phyloP scores from a whole-genome alignment of 441 rosid genomes.

The Pelargonium fulgidum region DNA sequence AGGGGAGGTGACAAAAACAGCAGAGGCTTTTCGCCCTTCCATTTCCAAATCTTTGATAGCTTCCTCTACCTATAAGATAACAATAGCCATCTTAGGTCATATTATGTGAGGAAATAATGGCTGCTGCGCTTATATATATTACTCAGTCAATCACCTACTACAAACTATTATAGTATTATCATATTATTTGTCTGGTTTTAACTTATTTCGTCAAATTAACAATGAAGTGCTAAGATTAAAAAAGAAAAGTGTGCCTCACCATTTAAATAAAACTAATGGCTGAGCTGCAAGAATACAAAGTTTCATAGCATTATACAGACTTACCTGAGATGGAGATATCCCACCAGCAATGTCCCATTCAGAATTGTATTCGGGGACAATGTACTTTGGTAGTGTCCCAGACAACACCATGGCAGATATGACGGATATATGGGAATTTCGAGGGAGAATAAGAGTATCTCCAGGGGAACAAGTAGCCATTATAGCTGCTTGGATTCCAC shows the following conservation, averaged over 20 bases:
- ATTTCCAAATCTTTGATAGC: constrained; percentile 41
- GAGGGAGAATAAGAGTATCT: constrained; percentile 44
- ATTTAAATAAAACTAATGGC: not conserved
- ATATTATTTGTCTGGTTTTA: not conserved
- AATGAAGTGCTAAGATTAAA: not conserved
- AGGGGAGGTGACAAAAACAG: constrained; percentile 56
- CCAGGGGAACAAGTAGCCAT: constrained; percentile 58
- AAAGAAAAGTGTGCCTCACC: not conserved
- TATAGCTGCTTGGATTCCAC: constrained; percentile 56
- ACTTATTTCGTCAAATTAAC: not conserved
- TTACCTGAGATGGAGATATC: constrained; percentile 37
- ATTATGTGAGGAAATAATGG: not conserved
- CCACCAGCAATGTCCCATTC: constrained; percentile 51
- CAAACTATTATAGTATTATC: not conserved
- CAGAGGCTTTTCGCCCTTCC: constrained; percentile 42
- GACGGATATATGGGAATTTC: constrained; percentile 54
- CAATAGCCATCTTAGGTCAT: not conserved
- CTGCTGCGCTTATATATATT: not conserved
- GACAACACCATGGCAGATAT: constrained; percentile 47
- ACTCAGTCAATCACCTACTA: not conserved
- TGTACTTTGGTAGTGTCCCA: constrained; percentile 49
- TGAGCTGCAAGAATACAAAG: not conserved
- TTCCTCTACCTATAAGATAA: constrained; percentile 35
- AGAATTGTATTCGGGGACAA: constrained; percentile 39
- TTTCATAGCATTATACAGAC: constrained; percentile 7